phyloP scores from a whole-genome alignment of 371 early-diverging fungal species.

The Mortierella sp. region DNA sequence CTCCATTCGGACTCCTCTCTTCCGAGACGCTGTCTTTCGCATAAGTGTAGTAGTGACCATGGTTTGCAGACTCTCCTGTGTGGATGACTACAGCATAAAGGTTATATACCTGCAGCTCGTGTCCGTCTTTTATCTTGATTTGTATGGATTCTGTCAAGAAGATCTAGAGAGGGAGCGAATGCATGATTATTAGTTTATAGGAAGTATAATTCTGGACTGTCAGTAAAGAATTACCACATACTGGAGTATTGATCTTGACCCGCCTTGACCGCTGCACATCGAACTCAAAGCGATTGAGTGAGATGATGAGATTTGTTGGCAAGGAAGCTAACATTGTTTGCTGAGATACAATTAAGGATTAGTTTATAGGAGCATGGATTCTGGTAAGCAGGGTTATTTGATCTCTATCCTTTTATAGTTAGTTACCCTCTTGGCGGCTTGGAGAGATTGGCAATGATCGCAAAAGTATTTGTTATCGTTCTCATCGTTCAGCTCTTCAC shows the following conservation, averaged over 20 bases:
- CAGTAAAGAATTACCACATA: background rate
- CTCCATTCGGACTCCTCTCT: background rate
- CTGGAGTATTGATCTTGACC: slow-evolving; percentile 54
- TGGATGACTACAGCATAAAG: slow-evolving; percentile 55
- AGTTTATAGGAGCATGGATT: background rate
- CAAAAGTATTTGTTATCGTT: slow-evolving; percentile 53
- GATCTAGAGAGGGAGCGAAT: slow-evolving; percentile 10
- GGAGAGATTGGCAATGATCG: slow-evolving; percentile 42
- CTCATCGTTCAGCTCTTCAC: slow-evolving; percentile 41
- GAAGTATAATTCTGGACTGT: background rate
- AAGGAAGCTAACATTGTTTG: slow-evolving; percentile 29
- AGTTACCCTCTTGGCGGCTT: slow-evolving; percentile 41
- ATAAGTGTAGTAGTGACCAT: slow-evolving; percentile 59
- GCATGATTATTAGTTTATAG: background rate
- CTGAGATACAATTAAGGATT: slow-evolving; percentile 14
- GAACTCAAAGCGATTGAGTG: slow-evolving; percentile 56
- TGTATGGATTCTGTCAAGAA: slow-evolving; percentile 15
- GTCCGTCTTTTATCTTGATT: slow-evolving; percentile 20
- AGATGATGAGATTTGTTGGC: slow-evolving; percentile 49
- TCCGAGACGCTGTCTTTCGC: slow-evolving; percentile 29
- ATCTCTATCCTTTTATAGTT: no score
- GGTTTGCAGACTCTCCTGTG: slow-evolving; percentile 56
- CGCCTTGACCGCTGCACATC: slow-evolving; percentile 34
- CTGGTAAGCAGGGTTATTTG: no score
- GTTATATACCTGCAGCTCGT: slow-evolving; percentile 24